Evolutionary conservation across 805 yeast genomes (phyloP), one percentile per base, ranked within the genome.

Genomic region (Cyberlindnera misumaiensis): DNA sequence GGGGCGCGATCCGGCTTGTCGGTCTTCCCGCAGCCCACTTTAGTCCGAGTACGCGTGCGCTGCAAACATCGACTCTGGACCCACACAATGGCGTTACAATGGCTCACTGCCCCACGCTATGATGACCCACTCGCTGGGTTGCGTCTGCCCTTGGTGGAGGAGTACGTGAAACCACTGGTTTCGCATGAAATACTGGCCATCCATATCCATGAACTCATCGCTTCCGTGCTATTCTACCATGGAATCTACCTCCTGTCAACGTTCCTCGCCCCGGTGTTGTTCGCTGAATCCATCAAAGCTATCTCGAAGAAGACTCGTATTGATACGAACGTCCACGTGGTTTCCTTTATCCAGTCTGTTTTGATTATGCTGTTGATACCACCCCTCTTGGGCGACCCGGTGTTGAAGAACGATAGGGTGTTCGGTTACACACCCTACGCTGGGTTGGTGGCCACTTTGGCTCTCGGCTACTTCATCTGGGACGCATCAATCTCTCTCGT

Each of bases 401-500:
- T 57, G 38, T 65, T 73, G 42, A 38, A 44, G 3, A 46, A 51
- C 5, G 75, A 78, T 51, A 73, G 80, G 6, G 60, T 85, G 18
- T 66, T 70, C 33, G 88, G 86, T 3, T 69, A 71, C 55, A 77
- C 79, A 34, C 84, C 83, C 11, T 86, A 77, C 58, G 76, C 76
- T 3, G 88, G 83, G 1, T 63, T 86, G 29, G 79, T 81, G 7
- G 65, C 75, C 11, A 67, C 90, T 3, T 56, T 76, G 44, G 79
- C 90, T 3, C 51, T 67, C 11, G 96, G 95, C 2, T 87, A 87
- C 63, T 87, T 87, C 55, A 45, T 82, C n/a, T 87, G 96, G 96
- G 96, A 87, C 59, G 48, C 77, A 20, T 56, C 65, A 32, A 76
- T 83, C 47, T 83, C 93, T 46, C 16, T 74, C 9, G 57, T 58